These are phyloP conservation scores for Tetradesmus obliquus DNA, from an alignment of 139 green algal genomes.

Conservation along the genomic window DNA sequence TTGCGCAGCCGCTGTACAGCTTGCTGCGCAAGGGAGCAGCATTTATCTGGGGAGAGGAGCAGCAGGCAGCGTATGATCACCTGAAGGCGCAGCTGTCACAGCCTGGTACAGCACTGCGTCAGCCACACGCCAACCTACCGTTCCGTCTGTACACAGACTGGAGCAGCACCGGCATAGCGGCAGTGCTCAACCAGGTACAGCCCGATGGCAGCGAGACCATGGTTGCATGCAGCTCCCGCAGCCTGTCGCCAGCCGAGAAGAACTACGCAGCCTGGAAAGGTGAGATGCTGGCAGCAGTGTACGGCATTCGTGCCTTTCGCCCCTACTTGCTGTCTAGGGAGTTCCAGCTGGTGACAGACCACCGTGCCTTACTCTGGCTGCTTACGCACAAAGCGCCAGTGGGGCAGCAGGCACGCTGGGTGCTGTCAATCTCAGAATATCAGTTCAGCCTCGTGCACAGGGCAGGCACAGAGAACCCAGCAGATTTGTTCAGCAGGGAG, in stretches of 20 bases:
- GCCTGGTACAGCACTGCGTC: slow-evolving; percentile 16
- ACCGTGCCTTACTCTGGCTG: slow-evolving; percentile 50
- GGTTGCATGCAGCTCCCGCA: slow-evolving; percentile 46
- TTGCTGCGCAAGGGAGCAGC: slow-evolving; percentile 34
- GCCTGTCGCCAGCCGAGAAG: slow-evolving; percentile 43
- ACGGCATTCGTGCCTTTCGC: slow-evolving; percentile 39
- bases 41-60: slow-evolving; percentile 38
- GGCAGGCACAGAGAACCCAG: slow-evolving; percentile 7
- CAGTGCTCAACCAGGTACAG: slow-evolving; percentile 55
- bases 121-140: not conserved
- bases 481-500: slow-evolving; percentile 13
- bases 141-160: slow-evolving; percentile 51
- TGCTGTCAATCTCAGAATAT: slow-evolving; percentile 45
- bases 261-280: slow-evolving; percentile 42
- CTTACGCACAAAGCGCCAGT: slow-evolving; percentile 29
- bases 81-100: slow-evolving; percentile 36
- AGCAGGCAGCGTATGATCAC: not conserved
- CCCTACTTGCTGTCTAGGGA: slow-evolving; percentile 38
- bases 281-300: slow-evolving; percentile 53
- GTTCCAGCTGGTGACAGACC: slow-evolving; percentile 54
- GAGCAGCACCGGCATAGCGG: slow-evolving; percentile 34
- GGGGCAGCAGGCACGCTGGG: slow-evolving; percentile 50
- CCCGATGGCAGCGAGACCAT: slow-evolving; percentile 48
- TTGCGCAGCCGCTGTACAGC: slow-evolving; percentile 41
- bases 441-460: slow-evolving; percentile 34